Evolutionary conservation across 768 basidiomycete species (phyloP), one percentile per base, ranked within the genome.

Genomic region (Trametes elegans): DNA sequence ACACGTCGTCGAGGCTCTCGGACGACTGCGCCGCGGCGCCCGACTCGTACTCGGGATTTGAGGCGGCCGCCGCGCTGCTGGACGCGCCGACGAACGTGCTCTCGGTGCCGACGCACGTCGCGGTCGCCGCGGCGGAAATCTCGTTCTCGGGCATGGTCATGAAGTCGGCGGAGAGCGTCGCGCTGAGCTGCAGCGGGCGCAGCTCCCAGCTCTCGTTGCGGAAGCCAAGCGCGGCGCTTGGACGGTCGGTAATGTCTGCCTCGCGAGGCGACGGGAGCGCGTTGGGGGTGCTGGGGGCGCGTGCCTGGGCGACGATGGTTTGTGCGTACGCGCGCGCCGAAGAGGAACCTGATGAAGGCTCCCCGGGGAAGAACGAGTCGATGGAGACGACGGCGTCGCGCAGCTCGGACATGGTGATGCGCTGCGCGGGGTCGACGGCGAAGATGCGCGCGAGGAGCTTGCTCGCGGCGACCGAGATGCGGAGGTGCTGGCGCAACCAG

Each of bases 401-500:
- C 23, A 90, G 70, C 62, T 83, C 77, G 16, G 60, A 21, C 44
- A 73, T 55, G 8, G 66, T 66, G 45, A 68, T 68, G 53, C 71
- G 71, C 27, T 52, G 65, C 10, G 41, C 52, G 47, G 69, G 70
- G 53, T 69, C 57, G 41, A 66, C 57, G 43, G 68, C 65, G 54
- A 71, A 68, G 18, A 68, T 63, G 46, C 63, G 64, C 26, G 62
- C 53, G 43, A 72, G 65, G 16, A 73, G 53, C 7, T 55, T 57
- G 31, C 66, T 66, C 18, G 67, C 63, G 47, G 64, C 64, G 38
- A 44, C 26, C 2, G 71, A 72, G 49, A 73, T 67, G 21, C 66
- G 58, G 40, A 73, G 68, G 44, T 70, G 63, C 43, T 57, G 56
- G 19, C 83, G 83, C 11, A 98, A 80, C 74, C 93, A 95, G 46